Conservation (phyloP, 805 yeast genomes). For the Groenewaldozyma salmanticensis region DNA sequence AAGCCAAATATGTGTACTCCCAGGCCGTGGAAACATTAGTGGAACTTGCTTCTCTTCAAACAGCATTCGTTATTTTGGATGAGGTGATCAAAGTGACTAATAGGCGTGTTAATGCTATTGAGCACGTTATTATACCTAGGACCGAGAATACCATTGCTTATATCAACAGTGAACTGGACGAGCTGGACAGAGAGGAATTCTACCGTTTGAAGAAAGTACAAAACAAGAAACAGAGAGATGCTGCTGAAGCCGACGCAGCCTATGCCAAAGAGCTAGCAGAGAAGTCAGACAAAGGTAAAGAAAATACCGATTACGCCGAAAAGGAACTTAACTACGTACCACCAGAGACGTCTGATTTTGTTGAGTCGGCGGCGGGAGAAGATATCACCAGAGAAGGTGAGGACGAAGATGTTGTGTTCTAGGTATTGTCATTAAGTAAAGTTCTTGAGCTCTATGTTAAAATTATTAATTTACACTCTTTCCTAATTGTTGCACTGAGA, state of each 20-base stretch:
- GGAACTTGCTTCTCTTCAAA: constrained; percentile 90
- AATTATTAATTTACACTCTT: not conserved
- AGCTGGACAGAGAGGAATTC: constrained; percentile 95
- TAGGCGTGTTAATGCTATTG: constrained; percentile 97
- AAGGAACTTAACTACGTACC: not conserved
- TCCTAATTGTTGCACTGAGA: too few species aligned
- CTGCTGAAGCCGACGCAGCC: constrained; percentile 47
- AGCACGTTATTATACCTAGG: constrained; percentile 95
- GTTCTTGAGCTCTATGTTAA: too few species aligned
- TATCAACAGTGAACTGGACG: constrained; percentile 94
- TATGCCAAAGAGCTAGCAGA: constrained; percentile 14
- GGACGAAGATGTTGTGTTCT: constrained; percentile 37
- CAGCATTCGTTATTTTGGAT: constrained; percentile 92
- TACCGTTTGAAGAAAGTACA: constrained; percentile 94
- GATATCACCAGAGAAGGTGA: not conserved
- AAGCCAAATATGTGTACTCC: constrained; percentile 86
- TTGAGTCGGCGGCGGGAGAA: not conserved
- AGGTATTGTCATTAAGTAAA: constrained; percentile 7
- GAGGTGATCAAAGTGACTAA: constrained; percentile 97
- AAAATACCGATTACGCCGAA: constrained; percentile 4
- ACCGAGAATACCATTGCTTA: constrained; percentile 90
- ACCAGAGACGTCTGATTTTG: not conserved
- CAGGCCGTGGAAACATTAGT: constrained; percentile 96
- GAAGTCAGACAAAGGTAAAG: not conserved
- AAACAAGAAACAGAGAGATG: constrained; percentile 81